Base-by-base conservation (phyloP, 2,329 filamentous ascomycete species). In the Cladosporium sp. region DNA sequence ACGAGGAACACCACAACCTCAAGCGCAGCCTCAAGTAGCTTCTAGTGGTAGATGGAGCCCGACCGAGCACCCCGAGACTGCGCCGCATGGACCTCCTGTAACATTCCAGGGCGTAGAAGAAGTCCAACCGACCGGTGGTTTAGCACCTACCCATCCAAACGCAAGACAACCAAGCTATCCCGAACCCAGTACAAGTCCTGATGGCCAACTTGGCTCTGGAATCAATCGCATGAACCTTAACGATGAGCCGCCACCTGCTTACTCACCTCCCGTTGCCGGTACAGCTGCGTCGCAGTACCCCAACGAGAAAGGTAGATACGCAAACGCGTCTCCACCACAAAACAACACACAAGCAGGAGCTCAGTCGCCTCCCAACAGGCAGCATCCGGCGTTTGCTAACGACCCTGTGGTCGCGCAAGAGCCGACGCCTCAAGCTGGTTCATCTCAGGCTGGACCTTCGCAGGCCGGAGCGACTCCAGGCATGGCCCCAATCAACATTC, bases 171-270 rank as follows among this genome's bases (percentile, higher is more conserved):
- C 55, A 20, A 57, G 36, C 36, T 48, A 40, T n/a, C 69, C 72
- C 57, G 71, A 70, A 53, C 70, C 69, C 47, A 72, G 71, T 13
- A 74, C 76, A 19, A 55, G 52, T 25, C 57, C 55, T 11, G 33
- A 70, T 50, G 80, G 87, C n/a, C 69, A 95, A 30, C 88, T 94
- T 62, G 85, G 90, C 59, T 20, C 36, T 15, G 91, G 95, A 59
- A 86, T 95, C 65, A 83, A 89, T 58, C 83, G 89, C 15, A 78
- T 95, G 78, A 83, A 88, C 58, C 78, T 88, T 58, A 79, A 84
- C 25, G 86, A 88, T 18, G 90, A 89, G 48, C 91, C 92, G 12
- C 93, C 93, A 16, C 93, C 93, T n/a, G 92, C 93, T 5, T 98
- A 98, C 68, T 93, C 89, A 19, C 61, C 64, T 4, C 59, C 61